Base-by-base conservation (phyloP, 768 basidiomycete species). In the Mycena polygramma region DNA sequence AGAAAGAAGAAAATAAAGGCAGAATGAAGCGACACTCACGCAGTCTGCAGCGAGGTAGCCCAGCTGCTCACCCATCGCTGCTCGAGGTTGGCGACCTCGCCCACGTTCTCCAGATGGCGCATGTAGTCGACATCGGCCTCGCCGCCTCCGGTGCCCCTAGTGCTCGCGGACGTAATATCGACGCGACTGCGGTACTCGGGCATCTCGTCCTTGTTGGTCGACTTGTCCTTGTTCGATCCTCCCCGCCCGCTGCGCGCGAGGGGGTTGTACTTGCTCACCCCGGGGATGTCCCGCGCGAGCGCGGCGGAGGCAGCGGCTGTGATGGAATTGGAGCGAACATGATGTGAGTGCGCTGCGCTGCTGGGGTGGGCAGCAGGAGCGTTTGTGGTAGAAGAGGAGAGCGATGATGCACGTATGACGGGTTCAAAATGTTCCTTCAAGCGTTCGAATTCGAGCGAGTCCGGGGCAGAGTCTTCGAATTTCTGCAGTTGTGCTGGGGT, bases 351-450 rank as follows among this genome's bases (percentile, higher is more conserved):
- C 55, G 87, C 82, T 74, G 85, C 81, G 76, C 82, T 84, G 79
- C 84, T 85, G 71, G 82, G 82, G 65, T 84, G 80, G 74, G 80
- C 79, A 79, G 82, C 76, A 79, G 86, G 82, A 70, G 79, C 74
- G 75, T 83, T 80, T 62, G 79, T 75, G 76, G 88, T 84, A 79
- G 91, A 91, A 81, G 91, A 86, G 77, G 92, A 90, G 81, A 82
- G 84, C 69, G 91, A 88, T 70, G 93, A 90, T 86, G 92, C 89
- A 82, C 95, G 69, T 81, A 99, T 83, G 84, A 95, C 94, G 64
- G 95, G 94, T 79, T 99, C 98, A 84, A 98, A 96, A 80, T 99
- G 97, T 76, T 98, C 96, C 82, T 97, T 97, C 75, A 99, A 81
- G 69, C 92, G 89, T 74, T 99, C 98, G 77, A 98, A 96, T 80